phyloP scores from a whole-genome alignment of 768 basidiomycete species.

The Lactarius pseudohatsudake region DNA sequence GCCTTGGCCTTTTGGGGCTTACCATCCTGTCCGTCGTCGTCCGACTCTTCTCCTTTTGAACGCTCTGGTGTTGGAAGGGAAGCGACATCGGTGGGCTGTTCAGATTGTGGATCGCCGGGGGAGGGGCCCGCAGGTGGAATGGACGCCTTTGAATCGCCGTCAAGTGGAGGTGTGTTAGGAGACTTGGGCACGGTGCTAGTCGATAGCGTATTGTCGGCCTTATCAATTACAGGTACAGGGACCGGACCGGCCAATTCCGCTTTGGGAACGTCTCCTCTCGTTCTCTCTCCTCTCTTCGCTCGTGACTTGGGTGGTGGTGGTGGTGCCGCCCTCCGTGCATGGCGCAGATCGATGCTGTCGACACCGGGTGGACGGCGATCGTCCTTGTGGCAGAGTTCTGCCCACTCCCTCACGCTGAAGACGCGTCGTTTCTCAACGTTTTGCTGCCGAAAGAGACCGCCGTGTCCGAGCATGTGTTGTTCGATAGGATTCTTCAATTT shows the following conservation, averaged over 20 bases:
- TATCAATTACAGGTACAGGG: slow-evolving; percentile 4
- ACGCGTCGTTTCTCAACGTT: slow-evolving; percentile 85
- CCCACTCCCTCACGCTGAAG: slow-evolving; percentile 88
- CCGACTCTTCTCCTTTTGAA: slow-evolving; percentile 28
- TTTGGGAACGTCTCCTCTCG: slow-evolving; percentile 44
- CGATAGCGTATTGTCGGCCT: not conserved
- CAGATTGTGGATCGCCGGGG: not conserved
- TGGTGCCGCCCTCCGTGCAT: slow-evolving; percentile 41
- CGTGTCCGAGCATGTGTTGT: slow-evolving; percentile 85
- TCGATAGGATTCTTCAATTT: slow-evolving; percentile 90
- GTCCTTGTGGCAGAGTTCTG: slow-evolving; percentile 68
- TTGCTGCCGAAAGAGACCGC: slow-evolving; percentile 85
- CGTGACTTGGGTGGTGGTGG: slow-evolving; percentile 40
- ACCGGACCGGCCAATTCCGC: slow-evolving; percentile 37
- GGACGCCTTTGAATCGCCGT: not conserved
- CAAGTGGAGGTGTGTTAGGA: slow-evolving; percentile 13
- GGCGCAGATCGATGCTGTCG: slow-evolving; percentile 57
- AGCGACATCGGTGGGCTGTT: slow-evolving; percentile 2
- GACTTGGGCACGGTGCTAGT: slow-evolving; percentile 4
- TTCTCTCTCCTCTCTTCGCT: slow-evolving; percentile 45
- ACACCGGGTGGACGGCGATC: slow-evolving; percentile 75
- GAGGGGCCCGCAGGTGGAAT: slow-evolving; percentile 1
- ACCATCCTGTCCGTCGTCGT: slow-evolving; percentile 32
- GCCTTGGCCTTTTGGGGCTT: slow-evolving; percentile 39
- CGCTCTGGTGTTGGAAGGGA: slow-evolving; percentile 25